Base-by-base conservation (phyloP, 371 early-diverging fungal species). In the Mucor piriformis region DNA sequence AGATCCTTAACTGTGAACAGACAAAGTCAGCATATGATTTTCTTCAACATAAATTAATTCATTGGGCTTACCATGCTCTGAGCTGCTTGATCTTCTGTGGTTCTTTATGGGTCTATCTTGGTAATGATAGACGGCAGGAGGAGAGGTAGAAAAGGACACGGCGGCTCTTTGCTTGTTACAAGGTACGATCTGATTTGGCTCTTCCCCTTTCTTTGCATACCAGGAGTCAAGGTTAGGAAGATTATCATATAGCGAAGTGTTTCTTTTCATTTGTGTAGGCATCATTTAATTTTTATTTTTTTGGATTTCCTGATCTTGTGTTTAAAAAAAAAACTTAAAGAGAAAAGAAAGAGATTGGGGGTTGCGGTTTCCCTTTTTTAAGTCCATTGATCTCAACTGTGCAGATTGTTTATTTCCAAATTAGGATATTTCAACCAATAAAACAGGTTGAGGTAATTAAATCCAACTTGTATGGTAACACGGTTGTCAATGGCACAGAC, bases 211-310 rank as follows among this genome's bases (percentile, higher is more conserved):
- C 7, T 12, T 25, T 48, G 54, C 48, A 40, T 77, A 77, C 77
- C 77, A 77, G 7, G 65, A 60, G 27, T 74, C 72, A 3, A 77
- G 60, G 4, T 52, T 38, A 6, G 77, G 77, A 8, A 74, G 51
- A 16, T 57, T 59, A 40, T 77, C 77, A 49, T 72, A 73, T 5
- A 75, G 13, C 12, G 64, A 71, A 32, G 51, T 25, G 25, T 54
- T 60, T 54, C 60, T 42, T 13, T 51, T 42, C 27, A 37, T 25
- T 43, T 54, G 34, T 7, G 44, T 48, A 24, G 32, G 49, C 5
- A 29, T 16, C 25, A 59, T 15, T 18, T 21, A n/a, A 24, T 8
- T 48, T n/a, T n/a, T n/a, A n/a, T n/a, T n/a, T n/a, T n/a, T n/a
- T n/a, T n/a, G n/a, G n/a, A n/a, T n/a, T n/a, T n/a, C n/a, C n/a